Evolutionary conservation across 2,329 filamentous ascomycete genomes (phyloP).

Genomic region (Acephala macrosclerotiorum): DNA sequence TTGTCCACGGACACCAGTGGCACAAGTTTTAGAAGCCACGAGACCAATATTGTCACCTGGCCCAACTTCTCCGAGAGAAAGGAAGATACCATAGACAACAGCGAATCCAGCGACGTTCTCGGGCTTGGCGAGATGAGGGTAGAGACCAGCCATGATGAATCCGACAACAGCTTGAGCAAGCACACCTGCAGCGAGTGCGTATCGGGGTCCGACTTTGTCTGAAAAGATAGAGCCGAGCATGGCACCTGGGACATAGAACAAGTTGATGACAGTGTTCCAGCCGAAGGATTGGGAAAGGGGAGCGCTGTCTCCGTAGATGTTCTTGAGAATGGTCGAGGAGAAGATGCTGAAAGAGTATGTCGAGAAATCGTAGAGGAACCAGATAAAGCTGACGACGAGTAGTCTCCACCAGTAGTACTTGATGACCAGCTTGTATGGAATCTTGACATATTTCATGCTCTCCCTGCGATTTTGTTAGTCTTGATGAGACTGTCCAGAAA

Average conservation of each 20-base stretch:
- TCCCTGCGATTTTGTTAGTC: constrained; percentile 37
- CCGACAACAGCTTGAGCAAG: constrained; percentile 77
- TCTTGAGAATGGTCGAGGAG: constrained; percentile 75
- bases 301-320: constrained; percentile 64
- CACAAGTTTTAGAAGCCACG: constrained; percentile 84
- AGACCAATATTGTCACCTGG: constrained; percentile 93
- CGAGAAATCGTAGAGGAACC: constrained; percentile 89
- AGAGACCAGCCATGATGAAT: constrained; percentile 88
- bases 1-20: constrained; percentile 85
- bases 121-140: constrained; percentile 70
- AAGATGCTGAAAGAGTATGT: constrained; percentile 88
- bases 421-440: constrained; percentile 61
- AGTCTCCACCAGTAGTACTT: constrained; percentile 79
- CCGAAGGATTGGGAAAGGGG: constrained; percentile 82
- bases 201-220: constrained; percentile 81
- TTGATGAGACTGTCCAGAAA: neutral
- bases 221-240: constrained; percentile 78
- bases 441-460: constrained; percentile 51
- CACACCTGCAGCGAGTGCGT: constrained; percentile 76
- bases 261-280: constrained; percentile 87
- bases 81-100: constrained; percentile 81
- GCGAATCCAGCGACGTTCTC: constrained; percentile 77
- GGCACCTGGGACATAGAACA: constrained; percentile 88
- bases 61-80: constrained; percentile 80
- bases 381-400: constrained; percentile 74